Conservation (phyloP, 257 asterid species). For the Anisodus tanguticus region DNA sequence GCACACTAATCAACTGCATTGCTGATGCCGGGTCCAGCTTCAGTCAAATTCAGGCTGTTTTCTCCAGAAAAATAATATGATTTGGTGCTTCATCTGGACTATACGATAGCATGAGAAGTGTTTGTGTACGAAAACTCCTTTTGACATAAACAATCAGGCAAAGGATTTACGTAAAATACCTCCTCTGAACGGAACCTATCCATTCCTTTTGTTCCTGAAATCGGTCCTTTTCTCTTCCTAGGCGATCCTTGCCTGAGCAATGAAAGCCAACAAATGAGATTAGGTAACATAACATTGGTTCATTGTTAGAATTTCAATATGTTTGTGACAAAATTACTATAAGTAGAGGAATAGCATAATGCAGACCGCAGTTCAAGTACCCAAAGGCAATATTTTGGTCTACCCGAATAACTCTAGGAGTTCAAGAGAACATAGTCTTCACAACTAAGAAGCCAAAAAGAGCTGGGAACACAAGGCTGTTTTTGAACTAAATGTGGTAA, state of each 20-base stretch:
- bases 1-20: neutral
- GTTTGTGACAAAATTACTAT: neutral
- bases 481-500: neutral
- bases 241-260: conserved; percentile 88
- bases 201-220: conserved; percentile 71
- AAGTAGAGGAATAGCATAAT: neutral
- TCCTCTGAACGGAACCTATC: conserved; percentile 90
- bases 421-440: neutral
- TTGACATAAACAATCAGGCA: conserved; percentile 88
- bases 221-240: conserved; percentile 89
- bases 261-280: neutral
- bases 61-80: neutral
- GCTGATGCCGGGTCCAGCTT: neutral
- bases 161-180: conserved; percentile 86
- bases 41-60: neutral
- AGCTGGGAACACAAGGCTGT: neutral
- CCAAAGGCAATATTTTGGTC: neutral
- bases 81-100: conserved; percentile 15
- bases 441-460: neutral
- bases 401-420: neutral
- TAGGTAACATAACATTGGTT: neutral
- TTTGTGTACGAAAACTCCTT: conserved; percentile 38
- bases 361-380: neutral
- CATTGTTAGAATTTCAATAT: neutral
- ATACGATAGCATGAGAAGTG: conserved; percentile 39